These are phyloP conservation scores for Laguncularia racemosa DNA, from an alignment of 345 rosid genomes.

Conservation along the genomic window DNA sequence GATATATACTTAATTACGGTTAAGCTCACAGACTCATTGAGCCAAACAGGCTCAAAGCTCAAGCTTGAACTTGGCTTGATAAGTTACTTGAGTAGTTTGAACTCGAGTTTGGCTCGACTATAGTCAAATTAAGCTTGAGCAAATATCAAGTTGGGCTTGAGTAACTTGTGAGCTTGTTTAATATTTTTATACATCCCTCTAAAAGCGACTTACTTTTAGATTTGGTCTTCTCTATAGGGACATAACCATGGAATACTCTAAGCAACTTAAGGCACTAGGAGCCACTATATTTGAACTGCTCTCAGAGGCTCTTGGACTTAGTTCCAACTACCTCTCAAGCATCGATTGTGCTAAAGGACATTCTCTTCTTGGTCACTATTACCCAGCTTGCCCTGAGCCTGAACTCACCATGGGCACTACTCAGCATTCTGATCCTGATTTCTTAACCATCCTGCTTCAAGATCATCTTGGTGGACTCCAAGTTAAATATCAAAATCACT, in stretches of 20 bases:
- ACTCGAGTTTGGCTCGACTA: no score
- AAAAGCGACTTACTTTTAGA: neutral
- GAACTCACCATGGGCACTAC: conserved; percentile 12
- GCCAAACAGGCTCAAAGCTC: no score
- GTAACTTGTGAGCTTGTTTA: neutral
- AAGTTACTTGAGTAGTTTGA: no score
- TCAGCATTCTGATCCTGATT: conserved; percentile 9
- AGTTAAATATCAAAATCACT: conserved; percentile 5
- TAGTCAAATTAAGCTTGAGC: no score
- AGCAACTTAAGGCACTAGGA: conserved; percentile 26
- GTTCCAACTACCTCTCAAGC: no score
- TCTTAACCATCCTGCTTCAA: conserved; percentile 13
- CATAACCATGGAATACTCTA: conserved; percentile 32
- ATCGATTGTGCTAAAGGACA: no score
- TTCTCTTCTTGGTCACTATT: no score
- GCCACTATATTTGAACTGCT: conserved; percentile 10
- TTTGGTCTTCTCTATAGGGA: conserved; percentile 21
- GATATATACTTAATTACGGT: no score
- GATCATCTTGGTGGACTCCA: conserved; percentile 17
- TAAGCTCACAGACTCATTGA: no score
- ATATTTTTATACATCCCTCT: neutral
- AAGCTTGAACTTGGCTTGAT: no score
- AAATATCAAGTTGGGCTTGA: no score
- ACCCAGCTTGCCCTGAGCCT: neutral
- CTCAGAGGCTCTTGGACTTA: no score